Conservation (phyloP, 257 asterid genomes). For the Solanum microdontum region DNA sequence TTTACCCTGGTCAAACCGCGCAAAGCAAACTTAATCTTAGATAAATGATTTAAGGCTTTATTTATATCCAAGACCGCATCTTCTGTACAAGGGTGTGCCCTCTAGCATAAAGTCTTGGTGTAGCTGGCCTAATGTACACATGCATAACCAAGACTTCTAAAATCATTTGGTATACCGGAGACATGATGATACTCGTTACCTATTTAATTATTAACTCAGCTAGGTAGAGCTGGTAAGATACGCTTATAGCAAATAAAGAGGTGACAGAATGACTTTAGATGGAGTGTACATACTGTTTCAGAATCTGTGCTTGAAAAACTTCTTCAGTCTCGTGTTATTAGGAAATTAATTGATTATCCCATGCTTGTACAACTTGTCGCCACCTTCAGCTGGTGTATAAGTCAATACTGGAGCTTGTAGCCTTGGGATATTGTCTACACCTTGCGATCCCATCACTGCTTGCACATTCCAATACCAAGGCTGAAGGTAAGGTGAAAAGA, state of each 20-base stretch:
- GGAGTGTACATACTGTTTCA: neutral
- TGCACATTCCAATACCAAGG: conserved; percentile 85
- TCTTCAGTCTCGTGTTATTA: neutral
- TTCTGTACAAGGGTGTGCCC: neutral
- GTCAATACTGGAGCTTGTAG: conserved; percentile 20
- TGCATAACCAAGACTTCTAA: neutral
- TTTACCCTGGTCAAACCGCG: neutral
- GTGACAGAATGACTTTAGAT: neutral
- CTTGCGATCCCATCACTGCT: conserved; percentile 35
- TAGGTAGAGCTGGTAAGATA: neutral
- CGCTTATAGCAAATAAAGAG: neutral
- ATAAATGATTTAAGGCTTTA: neutral
- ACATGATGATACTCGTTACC: neutral
- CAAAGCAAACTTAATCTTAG: neutral
- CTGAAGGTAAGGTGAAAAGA: conserved; percentile 33
- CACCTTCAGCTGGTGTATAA: conserved; percentile 76
- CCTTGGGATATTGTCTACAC: conserved; percentile 20
- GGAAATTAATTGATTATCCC: conserved; percentile 19
- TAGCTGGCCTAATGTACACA: neutral
- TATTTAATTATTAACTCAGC: neutral
- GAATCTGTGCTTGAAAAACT: neutral
- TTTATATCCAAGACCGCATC: neutral
- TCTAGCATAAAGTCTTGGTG: neutral
- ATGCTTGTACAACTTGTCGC: conserved; percentile 51
- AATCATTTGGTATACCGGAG: neutral